A percentile compares a stretch with the other conserved stretches of the same genome.
Evolutionary conservation across 1,284 basidiomycete genomes (phyloP).

Genomic region (Chondrostereum purpureum): DNA sequence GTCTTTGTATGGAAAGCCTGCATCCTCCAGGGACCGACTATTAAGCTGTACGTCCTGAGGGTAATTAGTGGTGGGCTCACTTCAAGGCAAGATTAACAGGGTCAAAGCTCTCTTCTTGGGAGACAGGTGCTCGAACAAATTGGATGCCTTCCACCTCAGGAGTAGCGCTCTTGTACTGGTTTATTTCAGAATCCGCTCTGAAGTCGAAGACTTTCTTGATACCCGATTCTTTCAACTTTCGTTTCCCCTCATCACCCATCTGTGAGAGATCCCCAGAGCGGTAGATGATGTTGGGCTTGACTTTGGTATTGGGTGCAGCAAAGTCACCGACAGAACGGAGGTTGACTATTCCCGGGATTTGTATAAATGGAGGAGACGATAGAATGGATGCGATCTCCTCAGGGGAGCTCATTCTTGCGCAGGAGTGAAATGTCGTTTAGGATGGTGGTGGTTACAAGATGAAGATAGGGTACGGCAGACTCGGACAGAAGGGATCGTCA

Average conservation of each 20-base stretch:
- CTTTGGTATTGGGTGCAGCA: conserved; percentile 11
- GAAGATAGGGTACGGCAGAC: too few relatives aligned
- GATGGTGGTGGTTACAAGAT: too few relatives aligned
- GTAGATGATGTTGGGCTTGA: conserved; percentile 29
- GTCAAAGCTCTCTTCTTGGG: conserved; percentile 23
- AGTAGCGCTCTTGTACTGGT: conserved; percentile 23
- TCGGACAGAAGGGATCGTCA: too few relatives aligned
- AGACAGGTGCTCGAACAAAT: conserved; percentile 23
- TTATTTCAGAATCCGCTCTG: conserved; percentile 30
- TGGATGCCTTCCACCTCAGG: conserved; percentile 26
- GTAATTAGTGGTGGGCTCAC: conserved; percentile 8
- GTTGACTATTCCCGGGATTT: conserved; percentile 34
- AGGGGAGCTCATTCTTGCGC: background rate
- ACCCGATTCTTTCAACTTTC: conserved; percentile 28
- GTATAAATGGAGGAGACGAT: conserved; percentile 29
- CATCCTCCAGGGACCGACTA: conserved; percentile 3
- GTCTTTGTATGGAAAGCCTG: background rate
- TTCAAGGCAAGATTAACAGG: conserved; percentile 23
- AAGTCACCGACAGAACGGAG: conserved; percentile 30
- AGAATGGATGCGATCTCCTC: background rate
- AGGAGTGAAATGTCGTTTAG: background rate
- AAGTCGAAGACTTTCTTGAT: conserved; percentile 35
- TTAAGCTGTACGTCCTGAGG: background rate
- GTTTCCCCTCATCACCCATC: conserved; percentile 30
- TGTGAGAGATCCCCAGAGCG: conserved; percentile 33